Percentiles rank a stretch among this genome's conserved stretches.
Evolutionary conservation across 106 monocot genomes (phyloP).

Genomic region (Amphibolis antarctica): DNA sequence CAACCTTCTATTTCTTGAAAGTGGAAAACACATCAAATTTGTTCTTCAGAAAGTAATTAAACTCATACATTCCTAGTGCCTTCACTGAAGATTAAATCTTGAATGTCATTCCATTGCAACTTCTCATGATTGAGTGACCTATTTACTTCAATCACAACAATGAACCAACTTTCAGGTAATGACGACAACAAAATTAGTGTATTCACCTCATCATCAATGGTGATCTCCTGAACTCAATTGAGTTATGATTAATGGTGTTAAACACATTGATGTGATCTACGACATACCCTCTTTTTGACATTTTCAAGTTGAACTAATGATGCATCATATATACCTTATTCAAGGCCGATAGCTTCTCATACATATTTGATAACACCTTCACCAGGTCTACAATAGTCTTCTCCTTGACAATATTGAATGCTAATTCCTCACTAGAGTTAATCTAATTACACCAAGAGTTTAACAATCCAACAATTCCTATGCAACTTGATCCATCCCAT

Average conservation of each 20-base stretch:
- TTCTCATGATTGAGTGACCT: neutral
- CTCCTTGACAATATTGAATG: neutral
- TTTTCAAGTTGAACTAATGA: neutral
- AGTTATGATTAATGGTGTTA: neutral
- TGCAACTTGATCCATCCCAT: neutral
- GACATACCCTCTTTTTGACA: neutral
- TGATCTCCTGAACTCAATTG: neutral
- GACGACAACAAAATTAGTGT: conserved; percentile 2
- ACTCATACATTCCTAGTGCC: no score
- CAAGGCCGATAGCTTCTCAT: neutral
- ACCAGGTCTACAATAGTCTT: neutral
- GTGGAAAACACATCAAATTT: no score
- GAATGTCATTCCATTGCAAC: neutral
- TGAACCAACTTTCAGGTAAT: conserved; percentile 3
- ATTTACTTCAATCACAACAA: neutral
- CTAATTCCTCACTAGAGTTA: neutral
- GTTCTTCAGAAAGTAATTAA: no score
- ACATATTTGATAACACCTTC: conserved; percentile 4
- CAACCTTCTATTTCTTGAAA: no score
- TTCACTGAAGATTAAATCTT: neutral
- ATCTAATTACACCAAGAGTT: neutral
- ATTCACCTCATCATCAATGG: neutral
- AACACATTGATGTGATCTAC: neutral
- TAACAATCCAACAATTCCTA: neutral
- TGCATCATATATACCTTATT: neutral